Conservation (phyloP, 2,329 filamentous ascomycete species). For the Scedosporium aurantiacum region DNA sequence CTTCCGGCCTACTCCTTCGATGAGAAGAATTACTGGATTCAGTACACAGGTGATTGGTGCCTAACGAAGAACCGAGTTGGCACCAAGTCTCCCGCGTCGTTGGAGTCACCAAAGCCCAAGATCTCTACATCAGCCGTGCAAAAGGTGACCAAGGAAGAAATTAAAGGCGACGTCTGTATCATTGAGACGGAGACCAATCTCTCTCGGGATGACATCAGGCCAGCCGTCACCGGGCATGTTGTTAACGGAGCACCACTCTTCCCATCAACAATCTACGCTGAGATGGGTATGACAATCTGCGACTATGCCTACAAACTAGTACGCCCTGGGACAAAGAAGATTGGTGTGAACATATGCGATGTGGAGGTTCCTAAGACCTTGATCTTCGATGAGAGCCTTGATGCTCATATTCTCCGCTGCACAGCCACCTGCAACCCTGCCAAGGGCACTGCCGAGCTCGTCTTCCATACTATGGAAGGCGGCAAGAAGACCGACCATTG, state of each 20-base stretch:
- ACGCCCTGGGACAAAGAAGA: constrained; percentile 40
- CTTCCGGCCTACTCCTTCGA: constrained; percentile 64
- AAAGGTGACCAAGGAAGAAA: constrained; percentile 48
- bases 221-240: constrained; percentile 51
- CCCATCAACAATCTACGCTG: constrained; percentile 47
- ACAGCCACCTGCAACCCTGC: constrained; percentile 48
- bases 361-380: constrained; percentile 63
- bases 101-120: constrained; percentile 37
- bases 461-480: constrained; percentile 49
- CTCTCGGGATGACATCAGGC: constrained; percentile 48
- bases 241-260: constrained; percentile 58
- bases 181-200: constrained; percentile 57
- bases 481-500: constrained; percentile 50
- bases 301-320: constrained; percentile 54
- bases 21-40: constrained; percentile 59
- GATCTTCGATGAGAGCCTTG: constrained; percentile 38
- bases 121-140: constrained; percentile 57
- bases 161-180: constrained; percentile 40
- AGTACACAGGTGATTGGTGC: constrained; percentile 58
- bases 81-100: constrained; percentile 20
- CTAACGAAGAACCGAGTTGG: constrained; percentile 56
- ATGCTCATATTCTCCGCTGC: constrained; percentile 48
- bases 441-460: constrained; percentile 41
- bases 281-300: constrained; percentile 53
- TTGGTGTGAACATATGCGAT: constrained; percentile 52